Evolutionary conservation across 2,329 filamentous ascomycete genomes (phyloP).

Genomic region (Ascochyta lentis): DNA sequence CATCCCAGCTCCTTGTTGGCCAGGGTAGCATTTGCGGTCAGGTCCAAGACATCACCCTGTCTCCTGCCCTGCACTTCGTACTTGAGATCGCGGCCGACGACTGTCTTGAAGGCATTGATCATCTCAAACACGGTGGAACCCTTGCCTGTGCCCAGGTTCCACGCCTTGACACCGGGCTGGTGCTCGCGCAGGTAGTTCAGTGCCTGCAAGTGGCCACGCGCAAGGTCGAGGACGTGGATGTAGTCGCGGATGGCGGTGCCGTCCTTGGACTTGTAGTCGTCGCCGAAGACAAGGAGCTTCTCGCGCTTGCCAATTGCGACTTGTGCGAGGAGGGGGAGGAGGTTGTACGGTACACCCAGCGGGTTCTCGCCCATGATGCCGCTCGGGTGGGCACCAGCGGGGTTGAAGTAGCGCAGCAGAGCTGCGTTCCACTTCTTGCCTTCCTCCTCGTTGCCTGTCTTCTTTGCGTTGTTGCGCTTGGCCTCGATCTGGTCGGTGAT

Average conservation of each 20-base stretch:
- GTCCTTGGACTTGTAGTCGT: conserved; percentile 89
- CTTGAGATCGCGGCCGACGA: conserved; percentile 82
- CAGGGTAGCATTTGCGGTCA: conserved; percentile 87
- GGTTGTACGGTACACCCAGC: conserved; percentile 92
- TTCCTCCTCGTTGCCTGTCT: conserved; percentile 69
- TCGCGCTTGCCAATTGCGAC: conserved; percentile 94
- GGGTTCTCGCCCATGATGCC: conserved; percentile 99
- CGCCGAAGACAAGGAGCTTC: conserved; percentile 92
- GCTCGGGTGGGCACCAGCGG: conserved; percentile 89
- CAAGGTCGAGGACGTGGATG: conserved; percentile 93
- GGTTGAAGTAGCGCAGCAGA: conserved; percentile 96
- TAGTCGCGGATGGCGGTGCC: conserved; percentile 97
- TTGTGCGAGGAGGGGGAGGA: conserved; percentile 91
- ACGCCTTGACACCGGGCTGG: conserved; percentile 88
- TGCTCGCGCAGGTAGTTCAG: conserved; percentile 87
- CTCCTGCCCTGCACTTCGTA: conserved; percentile 86
- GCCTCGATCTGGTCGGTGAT: conserved; percentile 91
- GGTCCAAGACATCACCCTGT: conserved; percentile 88
- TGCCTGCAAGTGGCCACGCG: conserved; percentile 83
- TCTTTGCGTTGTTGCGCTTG: conserved; percentile 81
- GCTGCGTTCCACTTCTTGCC: conserved; percentile 88
- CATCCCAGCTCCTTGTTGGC: conserved; percentile 90
- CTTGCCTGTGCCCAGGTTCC: conserved; percentile 94
- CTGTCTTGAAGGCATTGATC: conserved; percentile 88
- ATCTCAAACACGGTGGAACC: conserved; percentile 98